Evolutionary conservation across 2,329 filamentous ascomycete genomes (phyloP).

Genomic region (Metarhizium humberi): DNA sequence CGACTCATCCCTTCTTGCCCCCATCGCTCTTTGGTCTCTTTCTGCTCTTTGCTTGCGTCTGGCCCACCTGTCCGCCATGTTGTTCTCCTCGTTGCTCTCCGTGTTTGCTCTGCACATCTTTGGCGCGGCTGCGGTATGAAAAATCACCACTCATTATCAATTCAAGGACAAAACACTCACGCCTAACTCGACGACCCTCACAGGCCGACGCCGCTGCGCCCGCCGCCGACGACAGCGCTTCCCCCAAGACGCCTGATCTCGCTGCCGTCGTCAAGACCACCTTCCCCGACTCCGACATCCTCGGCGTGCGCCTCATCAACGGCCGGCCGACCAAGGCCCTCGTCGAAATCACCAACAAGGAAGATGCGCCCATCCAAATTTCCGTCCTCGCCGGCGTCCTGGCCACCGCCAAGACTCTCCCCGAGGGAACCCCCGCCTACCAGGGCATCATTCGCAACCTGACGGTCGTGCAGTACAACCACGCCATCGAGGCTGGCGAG

Average conservation of each 20-base stretch:
- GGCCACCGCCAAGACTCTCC: constrained; percentile 44
- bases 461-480: constrained; percentile 64
- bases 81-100: constrained; percentile 7
- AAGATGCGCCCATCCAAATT: constrained; percentile 65
- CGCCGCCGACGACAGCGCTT: constrained; percentile 1
- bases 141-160: neutral
- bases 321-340: constrained; percentile 76
- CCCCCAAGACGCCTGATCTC: constrained; percentile 5
- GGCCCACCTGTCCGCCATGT: constrained; percentile 1
- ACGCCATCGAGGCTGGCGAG: constrained; percentile 66
- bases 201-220: constrained; percentile 8
- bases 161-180: neutral
- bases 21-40: neutral
- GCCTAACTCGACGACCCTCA: neutral
- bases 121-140: constrained; percentile 6
- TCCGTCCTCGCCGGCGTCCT: constrained; percentile 71
- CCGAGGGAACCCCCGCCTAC: constrained; percentile 30
- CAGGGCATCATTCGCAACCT: constrained; percentile 71
- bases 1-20: neutral
- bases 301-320: constrained; percentile 93
- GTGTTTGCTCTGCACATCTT: constrained; percentile 7
- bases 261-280: constrained; percentile 52
- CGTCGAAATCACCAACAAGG: constrained; percentile 76
- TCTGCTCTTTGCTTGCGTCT: neutral
- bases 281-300: constrained; percentile 68